phyloP scores from a whole-genome alignment of 202 grass and related monocot species.

The Elaeis oleifera region DNA sequence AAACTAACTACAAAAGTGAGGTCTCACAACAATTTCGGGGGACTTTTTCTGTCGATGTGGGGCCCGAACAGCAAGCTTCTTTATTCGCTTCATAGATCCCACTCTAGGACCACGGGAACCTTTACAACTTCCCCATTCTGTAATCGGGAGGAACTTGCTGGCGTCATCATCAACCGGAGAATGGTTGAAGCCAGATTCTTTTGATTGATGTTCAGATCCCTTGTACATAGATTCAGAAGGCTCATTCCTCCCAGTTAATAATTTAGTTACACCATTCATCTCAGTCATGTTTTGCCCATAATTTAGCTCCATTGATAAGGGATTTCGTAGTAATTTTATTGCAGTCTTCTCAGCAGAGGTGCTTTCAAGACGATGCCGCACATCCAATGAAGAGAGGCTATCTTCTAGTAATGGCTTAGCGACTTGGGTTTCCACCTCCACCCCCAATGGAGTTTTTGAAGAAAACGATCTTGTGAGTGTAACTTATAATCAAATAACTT shows the following conservation, averaged over 20 bases:
- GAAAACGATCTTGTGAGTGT: neutral
- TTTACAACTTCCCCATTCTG: conserved; percentile 12
- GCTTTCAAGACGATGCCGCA: conserved; percentile 10
- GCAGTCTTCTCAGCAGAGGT: conserved; percentile 4
- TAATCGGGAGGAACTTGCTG: conserved; percentile 9
- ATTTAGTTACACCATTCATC: neutral
- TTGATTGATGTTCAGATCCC: conserved; percentile 2
- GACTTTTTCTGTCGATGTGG: conserved; percentile 3
- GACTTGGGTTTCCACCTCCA: neutral
- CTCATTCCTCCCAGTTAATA: neutral
- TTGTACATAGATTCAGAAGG: neutral
- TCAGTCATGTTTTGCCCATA: neutral
- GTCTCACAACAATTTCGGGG: conserved; percentile 13
- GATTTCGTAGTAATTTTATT: conserved; percentile 10
- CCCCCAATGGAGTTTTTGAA: neutral
- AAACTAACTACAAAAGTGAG: neutral
- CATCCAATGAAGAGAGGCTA: conserved; percentile 13
- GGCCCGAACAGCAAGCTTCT: conserved; percentile 2
- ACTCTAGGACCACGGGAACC: conserved; percentile 5
- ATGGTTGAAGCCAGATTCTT: neutral
- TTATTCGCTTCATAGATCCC: conserved; percentile 6
- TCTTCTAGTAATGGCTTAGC: conserved; percentile 10
- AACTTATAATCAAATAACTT: neutral
- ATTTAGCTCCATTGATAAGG: conserved; percentile 5
- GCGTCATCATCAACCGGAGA: no score